A percentile compares a stretch with the other conserved stretches of the same genome.
Conservation (phyloP, 2,329 filamentous ascomycete genomes). For the Fusarium zealandicum region DNA sequence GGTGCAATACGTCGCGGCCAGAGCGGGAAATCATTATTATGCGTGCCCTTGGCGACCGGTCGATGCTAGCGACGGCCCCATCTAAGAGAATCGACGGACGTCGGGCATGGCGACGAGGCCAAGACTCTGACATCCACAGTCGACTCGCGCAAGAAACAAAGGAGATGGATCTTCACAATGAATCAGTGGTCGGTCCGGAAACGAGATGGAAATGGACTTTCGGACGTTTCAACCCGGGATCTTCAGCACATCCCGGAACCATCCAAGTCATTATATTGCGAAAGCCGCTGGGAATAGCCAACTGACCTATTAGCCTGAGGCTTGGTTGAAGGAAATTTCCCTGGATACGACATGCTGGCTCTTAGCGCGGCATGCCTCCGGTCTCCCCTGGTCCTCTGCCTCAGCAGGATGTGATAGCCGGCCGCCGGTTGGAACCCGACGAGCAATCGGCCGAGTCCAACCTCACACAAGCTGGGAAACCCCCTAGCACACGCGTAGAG, state of each 20-base stretch:
- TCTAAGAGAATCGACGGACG: background rate
- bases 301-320: too few relatives aligned
- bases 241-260: constrained; percentile 2
- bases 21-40: constrained; percentile 31
- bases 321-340: background rate
- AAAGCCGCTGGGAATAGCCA: background rate
- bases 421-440: constrained; percentile 11
- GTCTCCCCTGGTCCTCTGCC: background rate
- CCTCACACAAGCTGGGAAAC: background rate
- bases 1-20: constrained; percentile 24
- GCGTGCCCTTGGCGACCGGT: constrained; percentile 8
- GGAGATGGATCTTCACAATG: background rate
- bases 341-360: constrained; percentile 5
- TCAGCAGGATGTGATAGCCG: background rate
- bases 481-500: constrained; percentile 12
- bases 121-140: background rate
- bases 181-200: background rate
- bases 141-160: background rate
- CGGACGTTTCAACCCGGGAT: background rate
- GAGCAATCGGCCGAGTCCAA: constrained; percentile 33
- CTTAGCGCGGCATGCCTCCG: constrained; percentile 11
- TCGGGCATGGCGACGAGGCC: background rate
- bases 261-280: background rate
- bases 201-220: background rate
- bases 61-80: constrained; percentile 1